Evolutionary conservation across 1,284 basidiomycete species (phyloP), one percentile per base, ranked within the genome.

Genomic region (Cerioporus squamosus): DNA sequence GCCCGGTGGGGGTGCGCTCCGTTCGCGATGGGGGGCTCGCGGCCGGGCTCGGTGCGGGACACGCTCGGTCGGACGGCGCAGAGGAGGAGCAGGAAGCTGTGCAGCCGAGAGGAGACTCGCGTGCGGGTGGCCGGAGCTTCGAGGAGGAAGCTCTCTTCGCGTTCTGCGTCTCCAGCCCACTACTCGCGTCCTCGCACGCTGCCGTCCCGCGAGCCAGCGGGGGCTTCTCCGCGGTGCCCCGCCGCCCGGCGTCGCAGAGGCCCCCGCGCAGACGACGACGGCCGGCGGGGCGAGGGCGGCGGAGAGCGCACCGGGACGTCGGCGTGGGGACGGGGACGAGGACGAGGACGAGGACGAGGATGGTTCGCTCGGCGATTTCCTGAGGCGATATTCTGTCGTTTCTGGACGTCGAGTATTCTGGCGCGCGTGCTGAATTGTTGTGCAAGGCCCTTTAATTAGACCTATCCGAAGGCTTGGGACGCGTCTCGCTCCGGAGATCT

Each of bases 401-500:
- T 49, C 18, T 18, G 9, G 22, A 14, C 15, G 38, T 23, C n/a
- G n/a, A n/a, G n/a, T n/a, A 4, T 49, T 39, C 48, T 39, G 15
- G 48, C 48, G 36, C n/a, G 15, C n/a, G n/a, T 9, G 2, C 22
- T 49, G 17, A 22, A 39, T 49, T 49, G 33, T 49, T 24, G 24
- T 23, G 39, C 3, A 5, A 22, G 38, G 38, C 36, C 48, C 39
- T 50, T 50, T 50, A 50, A 50, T 50, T 50, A 50, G 48, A n/a
- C 24, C 48, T 18, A 50, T 42, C 48, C 48, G 48, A 40, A 24
- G 15, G 15, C 8, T 38, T 50, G 48, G 48, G 48, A 38, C 38
- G 15, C 14, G 24, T 12, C 15, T 18, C 22, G 23, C 14, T 17
- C 38, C 33, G 39, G 36, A 18, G 48, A 50, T 50, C 48, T 50